A percentile compares a stretch with the other conserved stretches of the same genome.
These are phyloP conservation scores for Pinus taeda DNA, from an alignment of 75 land plant genomes.

Conservation along the genomic window DNA sequence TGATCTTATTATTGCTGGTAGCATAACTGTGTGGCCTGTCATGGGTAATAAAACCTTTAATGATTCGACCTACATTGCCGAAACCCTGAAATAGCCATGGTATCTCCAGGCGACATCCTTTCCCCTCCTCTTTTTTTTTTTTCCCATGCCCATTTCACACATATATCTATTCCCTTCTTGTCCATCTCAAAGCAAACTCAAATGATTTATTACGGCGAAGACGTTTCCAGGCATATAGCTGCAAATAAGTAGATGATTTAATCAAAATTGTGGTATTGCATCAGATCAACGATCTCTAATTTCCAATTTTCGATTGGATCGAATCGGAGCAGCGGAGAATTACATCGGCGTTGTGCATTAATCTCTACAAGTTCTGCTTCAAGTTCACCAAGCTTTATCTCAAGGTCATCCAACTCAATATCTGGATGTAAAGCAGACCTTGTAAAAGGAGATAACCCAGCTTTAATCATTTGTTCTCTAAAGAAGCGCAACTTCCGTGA, in stretches of 20 bases:
- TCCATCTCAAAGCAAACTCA: no score
- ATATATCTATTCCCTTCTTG: not conserved
- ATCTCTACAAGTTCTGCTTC: slow-evolving; percentile 92
- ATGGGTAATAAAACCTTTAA: slow-evolving; percentile 8
- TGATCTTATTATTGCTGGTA: not conserved
- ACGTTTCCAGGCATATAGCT: no score
- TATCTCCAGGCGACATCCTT: slow-evolving; percentile 1
- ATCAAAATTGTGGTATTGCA: no score
- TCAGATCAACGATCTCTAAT: no score
- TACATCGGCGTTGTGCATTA: no score
- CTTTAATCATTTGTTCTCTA: slow-evolving; percentile 73
- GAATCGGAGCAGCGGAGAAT: no score
- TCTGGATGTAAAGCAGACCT: slow-evolving; percentile 25
- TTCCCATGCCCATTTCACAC: slow-evolving; percentile 10
- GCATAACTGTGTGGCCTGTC: not conserved
- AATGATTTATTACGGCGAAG: no score
- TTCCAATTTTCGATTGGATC: no score
- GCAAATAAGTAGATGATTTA: no score
- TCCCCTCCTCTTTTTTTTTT: not conserved
- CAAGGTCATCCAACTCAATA: slow-evolving; percentile 72
- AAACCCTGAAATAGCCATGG: slow-evolving; percentile 25
- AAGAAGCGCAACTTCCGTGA: slow-evolving; percentile 76
- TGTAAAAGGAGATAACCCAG: slow-evolving; percentile 50
- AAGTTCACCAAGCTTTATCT: slow-evolving; percentile 84
- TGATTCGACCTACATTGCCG: slow-evolving; percentile 6